Evolutionary conservation across 345 rosid species (phyloP).

Genomic region (Dimocarpus longan): DNA sequence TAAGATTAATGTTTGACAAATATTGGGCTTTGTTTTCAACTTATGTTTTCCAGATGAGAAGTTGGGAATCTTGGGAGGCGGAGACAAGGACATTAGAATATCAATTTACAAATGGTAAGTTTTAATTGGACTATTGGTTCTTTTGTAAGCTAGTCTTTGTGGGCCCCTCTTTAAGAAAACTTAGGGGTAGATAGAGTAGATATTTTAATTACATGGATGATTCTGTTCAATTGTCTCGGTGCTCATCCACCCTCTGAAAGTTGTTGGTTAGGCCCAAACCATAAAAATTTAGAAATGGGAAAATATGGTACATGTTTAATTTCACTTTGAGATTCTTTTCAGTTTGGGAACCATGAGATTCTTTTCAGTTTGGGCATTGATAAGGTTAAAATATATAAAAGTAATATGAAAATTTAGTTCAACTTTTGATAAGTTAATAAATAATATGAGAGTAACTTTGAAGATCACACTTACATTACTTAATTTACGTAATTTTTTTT

Average conservation of each 20-base stretch:
- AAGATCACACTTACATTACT: not conserved
- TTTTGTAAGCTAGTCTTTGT: not conserved
- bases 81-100: slow-evolving; percentile 60
- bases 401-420: not conserved
- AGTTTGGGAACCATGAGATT: not conserved
- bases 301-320: not conserved
- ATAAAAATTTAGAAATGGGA: not conserved
- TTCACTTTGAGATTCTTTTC: not conserved
- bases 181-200: not conserved
- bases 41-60: slow-evolving; percentile 48
- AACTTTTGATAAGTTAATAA: too few species aligned
- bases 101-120: slow-evolving; percentile 50
- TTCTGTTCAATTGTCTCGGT: not conserved
- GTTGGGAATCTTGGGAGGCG: slow-evolving; percentile 67
- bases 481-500: too few species aligned
- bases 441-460: too few species aligned
- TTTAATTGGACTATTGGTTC: not conserved
- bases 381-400: not conserved
- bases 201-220: too few species aligned
- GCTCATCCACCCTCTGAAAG: not conserved
- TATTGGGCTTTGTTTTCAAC: not conserved
- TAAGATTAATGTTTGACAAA: slow-evolving; percentile 16
- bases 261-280: not conserved
- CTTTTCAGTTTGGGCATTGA: not conserved
- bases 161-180: not conserved